These are phyloP conservation scores for Cryphonectria japonica DNA, from an alignment of 2,329 filamentous ascomycete species.

Conservation along the genomic window DNA sequence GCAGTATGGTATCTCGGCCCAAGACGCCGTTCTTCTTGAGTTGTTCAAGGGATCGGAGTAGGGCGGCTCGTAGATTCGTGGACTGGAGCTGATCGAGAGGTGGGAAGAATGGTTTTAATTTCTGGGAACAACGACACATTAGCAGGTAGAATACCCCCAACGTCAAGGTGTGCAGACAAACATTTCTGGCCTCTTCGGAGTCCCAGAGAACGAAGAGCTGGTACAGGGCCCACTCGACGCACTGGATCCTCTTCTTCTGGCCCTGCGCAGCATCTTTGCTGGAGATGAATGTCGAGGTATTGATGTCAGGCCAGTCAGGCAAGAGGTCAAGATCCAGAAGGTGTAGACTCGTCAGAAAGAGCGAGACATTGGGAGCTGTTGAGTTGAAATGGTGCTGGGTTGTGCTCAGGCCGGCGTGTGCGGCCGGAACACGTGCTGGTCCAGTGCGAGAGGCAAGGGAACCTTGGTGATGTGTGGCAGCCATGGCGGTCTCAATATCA, in stretches of 20 bases:
- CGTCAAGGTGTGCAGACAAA: conserved; percentile 43
- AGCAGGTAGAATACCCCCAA: conserved; percentile 2
- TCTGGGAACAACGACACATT: conserved; percentile 53
- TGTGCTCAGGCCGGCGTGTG: conserved; percentile 10
- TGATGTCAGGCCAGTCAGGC: conserved; percentile 81
- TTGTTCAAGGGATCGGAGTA: conserved; percentile 80
- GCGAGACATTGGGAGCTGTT: conserved; percentile 55
- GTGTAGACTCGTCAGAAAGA: conserved; percentile 83
- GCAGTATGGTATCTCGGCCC: conserved; percentile 76
- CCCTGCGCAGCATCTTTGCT: conserved; percentile 68
- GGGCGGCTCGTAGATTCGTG: conserved; percentile 81
- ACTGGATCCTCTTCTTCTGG: conserved; percentile 80
- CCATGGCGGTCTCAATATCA: conserved; percentile 14
- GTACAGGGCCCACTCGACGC: conserved; percentile 90
- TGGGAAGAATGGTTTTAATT: conserved; percentile 88
- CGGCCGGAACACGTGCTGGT: conserved; percentile 20
- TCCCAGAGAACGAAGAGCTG: conserved; percentile 87
- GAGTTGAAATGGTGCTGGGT: conserved; percentile 11
- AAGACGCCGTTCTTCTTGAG: conserved; percentile 86
- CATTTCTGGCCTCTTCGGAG: conserved; percentile 72
- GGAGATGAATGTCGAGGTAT: conserved; percentile 67
- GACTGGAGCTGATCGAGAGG: conserved; percentile 89
- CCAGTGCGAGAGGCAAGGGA: conserved; percentile 21
- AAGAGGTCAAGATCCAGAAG: conserved; percentile 78
- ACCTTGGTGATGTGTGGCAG: conserved; percentile 15